Evolutionary conservation across 495 filamentous ascomycete genomes (phyloP).

Genomic region (Cenococcum geophilum): DNA sequence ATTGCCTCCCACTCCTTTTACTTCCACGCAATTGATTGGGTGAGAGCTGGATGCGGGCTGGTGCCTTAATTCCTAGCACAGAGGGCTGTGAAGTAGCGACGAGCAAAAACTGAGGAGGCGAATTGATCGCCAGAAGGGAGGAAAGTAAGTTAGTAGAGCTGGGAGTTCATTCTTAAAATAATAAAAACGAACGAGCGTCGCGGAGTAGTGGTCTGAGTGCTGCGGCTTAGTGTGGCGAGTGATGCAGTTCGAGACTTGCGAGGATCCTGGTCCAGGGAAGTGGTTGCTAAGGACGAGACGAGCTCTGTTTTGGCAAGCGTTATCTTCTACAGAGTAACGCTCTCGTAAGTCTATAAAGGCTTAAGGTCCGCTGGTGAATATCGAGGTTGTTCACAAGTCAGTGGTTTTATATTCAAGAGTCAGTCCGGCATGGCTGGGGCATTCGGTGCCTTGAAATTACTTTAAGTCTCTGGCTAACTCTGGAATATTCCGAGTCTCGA

Average conservation of each 20-base stretch:
- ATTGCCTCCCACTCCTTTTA: conserved; percentile 25
- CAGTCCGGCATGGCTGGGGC: no score
- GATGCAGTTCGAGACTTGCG: neutral
- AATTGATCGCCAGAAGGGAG: conserved; percentile 25
- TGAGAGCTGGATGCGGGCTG: neutral
- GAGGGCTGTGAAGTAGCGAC: conserved; percentile 1
- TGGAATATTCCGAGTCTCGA: no score
- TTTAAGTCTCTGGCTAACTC: no score
- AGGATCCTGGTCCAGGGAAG: neutral
- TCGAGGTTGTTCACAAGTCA: no score
- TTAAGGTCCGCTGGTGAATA: no score
- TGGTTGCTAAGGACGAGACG: neutral
- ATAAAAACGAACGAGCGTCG: neutral
- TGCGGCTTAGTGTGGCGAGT: conserved; percentile 4
- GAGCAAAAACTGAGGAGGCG: conserved; percentile 19
- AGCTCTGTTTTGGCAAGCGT: neutral
- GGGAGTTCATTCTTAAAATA: conserved; percentile 6
- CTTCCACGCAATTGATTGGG: conserved; percentile 20
- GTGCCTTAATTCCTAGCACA: conserved; percentile 15
- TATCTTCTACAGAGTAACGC: no score
- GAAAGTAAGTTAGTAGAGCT: neutral
- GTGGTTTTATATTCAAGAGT: no score
- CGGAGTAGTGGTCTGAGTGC: neutral
- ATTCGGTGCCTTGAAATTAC: no score
- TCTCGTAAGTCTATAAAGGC: no score